phyloP scores from a whole-genome alignment of 129 eudicot species.

The Flaveria trinervia region DNA sequence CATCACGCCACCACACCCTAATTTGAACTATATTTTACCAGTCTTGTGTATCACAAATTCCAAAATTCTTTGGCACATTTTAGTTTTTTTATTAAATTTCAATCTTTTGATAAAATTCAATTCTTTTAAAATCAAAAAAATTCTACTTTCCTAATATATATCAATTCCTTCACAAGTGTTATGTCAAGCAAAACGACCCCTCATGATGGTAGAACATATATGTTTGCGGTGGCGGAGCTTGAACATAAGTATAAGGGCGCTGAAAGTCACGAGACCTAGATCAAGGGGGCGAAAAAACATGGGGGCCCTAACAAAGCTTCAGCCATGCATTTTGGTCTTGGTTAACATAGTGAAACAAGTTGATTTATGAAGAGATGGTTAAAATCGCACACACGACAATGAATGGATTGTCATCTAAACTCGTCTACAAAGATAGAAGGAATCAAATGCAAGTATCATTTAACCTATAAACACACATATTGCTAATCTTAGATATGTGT shows the following conservation, averaged over 20 bases:
- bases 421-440: background rate
- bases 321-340: no score
- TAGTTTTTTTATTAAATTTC: background rate
- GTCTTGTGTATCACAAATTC: background rate
- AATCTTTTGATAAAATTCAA: background rate
- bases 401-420: background rate
- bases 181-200: no score
- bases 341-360: background rate
- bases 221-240: no score
- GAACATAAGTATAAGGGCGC: no score
- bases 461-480: background rate
- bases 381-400: background rate
- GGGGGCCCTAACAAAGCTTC: no score
- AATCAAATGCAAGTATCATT: background rate
- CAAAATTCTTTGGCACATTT: background rate
- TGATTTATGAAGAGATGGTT: background rate
- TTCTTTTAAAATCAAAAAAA: no score
- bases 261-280: no score
- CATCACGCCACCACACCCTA: no score
- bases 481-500: background rate
- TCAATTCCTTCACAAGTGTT: no score
- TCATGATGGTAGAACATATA: background rate
- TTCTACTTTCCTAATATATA: no score
- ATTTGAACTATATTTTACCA: background rate
- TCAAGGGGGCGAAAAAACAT: no score